Conservation (phyloP, 1,139 yeast species). For the Diutina rugosa region DNA sequence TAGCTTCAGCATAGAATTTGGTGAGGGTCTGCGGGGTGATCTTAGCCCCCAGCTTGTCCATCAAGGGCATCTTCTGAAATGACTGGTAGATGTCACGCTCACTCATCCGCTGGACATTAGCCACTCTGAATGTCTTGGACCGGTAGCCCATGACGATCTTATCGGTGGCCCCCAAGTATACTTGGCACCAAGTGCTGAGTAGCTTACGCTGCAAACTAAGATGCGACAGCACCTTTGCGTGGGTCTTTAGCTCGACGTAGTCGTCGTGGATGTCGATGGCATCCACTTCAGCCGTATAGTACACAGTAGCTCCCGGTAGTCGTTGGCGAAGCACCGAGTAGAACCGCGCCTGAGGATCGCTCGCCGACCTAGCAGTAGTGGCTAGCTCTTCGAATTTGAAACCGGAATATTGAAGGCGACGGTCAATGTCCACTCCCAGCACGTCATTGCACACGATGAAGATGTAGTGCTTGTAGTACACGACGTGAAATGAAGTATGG, state of each 20-base stretch:
- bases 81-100: neutral
- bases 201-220: neutral
- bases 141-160: neutral
- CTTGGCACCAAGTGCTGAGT: neutral
- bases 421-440: neutral
- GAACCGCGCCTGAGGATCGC: neutral
- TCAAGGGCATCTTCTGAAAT: neutral
- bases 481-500: neutral
- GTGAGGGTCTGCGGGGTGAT: neutral
- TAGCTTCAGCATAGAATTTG: neutral
- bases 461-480: neutral
- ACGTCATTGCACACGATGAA: neutral
- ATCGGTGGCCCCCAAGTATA: neutral
- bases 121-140: neutral
- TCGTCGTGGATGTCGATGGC: neutral
- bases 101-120: neutral
- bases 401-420: neutral
- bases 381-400: neutral
- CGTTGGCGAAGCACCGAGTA: neutral
- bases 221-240: neutral
- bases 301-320: neutral
- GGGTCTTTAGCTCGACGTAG: neutral
- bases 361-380: neutral
- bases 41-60: neutral
- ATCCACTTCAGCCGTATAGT: neutral